Conservation (phyloP, 2,329 filamentous ascomycete genomes). For the Arthrinium phaeospermum region DNA sequence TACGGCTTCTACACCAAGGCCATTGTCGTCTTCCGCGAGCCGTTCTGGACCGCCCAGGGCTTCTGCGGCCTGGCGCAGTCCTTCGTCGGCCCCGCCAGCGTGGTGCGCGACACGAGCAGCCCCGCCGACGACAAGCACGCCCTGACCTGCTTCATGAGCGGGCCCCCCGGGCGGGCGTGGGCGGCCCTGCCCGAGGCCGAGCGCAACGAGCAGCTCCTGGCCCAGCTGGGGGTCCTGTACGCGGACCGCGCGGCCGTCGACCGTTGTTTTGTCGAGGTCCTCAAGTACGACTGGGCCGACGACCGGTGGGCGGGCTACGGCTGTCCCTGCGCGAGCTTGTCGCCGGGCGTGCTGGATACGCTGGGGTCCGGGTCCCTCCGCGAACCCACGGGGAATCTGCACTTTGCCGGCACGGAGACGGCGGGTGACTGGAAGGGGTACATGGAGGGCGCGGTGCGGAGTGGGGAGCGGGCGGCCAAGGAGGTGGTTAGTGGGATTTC, state of each 20-base stretch:
- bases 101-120: slow-evolving; percentile 50
- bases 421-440: slow-evolving; percentile 60
- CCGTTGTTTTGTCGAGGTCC: slow-evolving; percentile 39
- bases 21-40: slow-evolving; percentile 48
- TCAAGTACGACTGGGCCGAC: slow-evolving; percentile 44
- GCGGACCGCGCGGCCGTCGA: slow-evolving; percentile 23
- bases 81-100: slow-evolving; percentile 50
- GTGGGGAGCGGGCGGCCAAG: slow-evolving; percentile 52
- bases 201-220: slow-evolving; percentile 31
- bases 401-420: slow-evolving; percentile 62
- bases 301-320: slow-evolving; percentile 46
- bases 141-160: slow-evolving; percentile 49
- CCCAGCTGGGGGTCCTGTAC: slow-evolving; percentile 37
- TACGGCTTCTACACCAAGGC: slow-evolving; percentile 59
- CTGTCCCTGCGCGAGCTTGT: slow-evolving; percentile 44
- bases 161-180: slow-evolving; percentile 43
- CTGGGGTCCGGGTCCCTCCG: slow-evolving; percentile 33
- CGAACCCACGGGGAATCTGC: slow-evolving; percentile 46
- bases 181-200: slow-evolving; percentile 29
- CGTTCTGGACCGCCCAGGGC: slow-evolving; percentile 46
- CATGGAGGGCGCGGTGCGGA: slow-evolving; percentile 62
- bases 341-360: slow-evolving; percentile 45
- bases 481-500: slow-evolving; percentile 44
- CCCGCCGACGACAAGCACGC: slow-evolving; percentile 37
- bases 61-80: slow-evolving; percentile 53